phyloP scores from a whole-genome alignment of 441 rosid species.

The Biscutella laevigata region DNA sequence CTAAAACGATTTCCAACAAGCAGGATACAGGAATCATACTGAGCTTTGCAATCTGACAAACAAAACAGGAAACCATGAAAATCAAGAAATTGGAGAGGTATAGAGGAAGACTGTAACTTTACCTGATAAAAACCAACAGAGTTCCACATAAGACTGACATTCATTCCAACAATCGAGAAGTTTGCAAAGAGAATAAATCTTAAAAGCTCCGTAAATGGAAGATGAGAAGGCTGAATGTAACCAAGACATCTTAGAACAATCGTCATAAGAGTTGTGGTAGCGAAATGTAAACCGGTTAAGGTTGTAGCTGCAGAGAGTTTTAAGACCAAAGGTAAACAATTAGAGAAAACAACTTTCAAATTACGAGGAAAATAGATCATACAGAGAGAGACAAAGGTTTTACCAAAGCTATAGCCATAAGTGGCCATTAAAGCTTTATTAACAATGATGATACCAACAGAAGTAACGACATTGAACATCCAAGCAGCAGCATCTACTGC shows the following conservation, averaged over 20 bases:
- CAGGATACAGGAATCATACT: slow-evolving; percentile 77
- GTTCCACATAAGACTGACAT: slow-evolving; percentile 72
- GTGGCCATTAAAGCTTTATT: slow-evolving; percentile 74
- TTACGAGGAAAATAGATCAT: no score
- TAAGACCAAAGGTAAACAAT: no score
- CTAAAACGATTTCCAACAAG: slow-evolving; percentile 60
- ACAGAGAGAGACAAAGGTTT: neutral
- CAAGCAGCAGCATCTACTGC: slow-evolving; percentile 67
- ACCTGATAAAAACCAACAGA: slow-evolving; percentile 81
- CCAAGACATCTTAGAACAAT: slow-evolving; percentile 52
- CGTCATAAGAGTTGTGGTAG: slow-evolving; percentile 54
- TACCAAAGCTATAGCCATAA: slow-evolving; percentile 74
- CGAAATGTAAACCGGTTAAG: slow-evolving; percentile 64
- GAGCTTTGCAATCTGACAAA: slow-evolving; percentile 57
- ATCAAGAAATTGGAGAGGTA: slow-evolving; percentile 1
- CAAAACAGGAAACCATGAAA: slow-evolving; percentile 4
- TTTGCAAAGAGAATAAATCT: slow-evolving; percentile 55
- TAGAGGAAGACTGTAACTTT: neutral
- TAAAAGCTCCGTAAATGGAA: slow-evolving; percentile 53
- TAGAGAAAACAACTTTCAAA: no score
- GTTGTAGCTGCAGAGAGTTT: slow-evolving; percentile 74
- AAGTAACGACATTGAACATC: slow-evolving; percentile 78
- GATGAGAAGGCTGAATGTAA: slow-evolving; percentile 64
- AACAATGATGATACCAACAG: slow-evolving; percentile 68
- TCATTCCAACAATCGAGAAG: slow-evolving; percentile 76